Evolutionary conservation across 371 early-diverging fungal genomes (phyloP), one percentile per base, ranked within the genome.

Genomic region (Mortierella sp.): DNA sequence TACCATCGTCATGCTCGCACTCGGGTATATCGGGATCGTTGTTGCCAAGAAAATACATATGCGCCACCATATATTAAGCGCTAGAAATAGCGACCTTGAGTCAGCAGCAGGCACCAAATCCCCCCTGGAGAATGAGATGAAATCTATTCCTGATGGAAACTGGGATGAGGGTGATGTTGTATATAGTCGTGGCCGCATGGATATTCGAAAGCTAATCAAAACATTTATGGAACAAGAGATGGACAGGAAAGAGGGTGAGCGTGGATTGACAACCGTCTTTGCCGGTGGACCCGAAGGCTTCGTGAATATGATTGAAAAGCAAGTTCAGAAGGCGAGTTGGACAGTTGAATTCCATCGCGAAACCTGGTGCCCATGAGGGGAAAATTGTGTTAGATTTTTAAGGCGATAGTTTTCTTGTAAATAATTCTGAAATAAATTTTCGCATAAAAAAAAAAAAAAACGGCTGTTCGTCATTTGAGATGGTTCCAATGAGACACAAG

Each of bases 121-220:
- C 29, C 23, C 45, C 1, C 57, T 26, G 4, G 62, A 62, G 2
- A 66, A 70, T 10, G 68, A 68, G 45, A 61, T 67, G 29, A 45
- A 64, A n/a, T 60, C 64, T 3, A 56, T 56, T 10, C 58, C 70
- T 22, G 75, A 75, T 26, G 75, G 81, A 7, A 80, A 80, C 62
- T 74, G 75, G 81, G 75, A 80, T 32, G 81, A 80, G 17, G 75
- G 81, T 0, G 81, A 80, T 61, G 64, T 70, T 10, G 63, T 79
- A 5, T 73, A 67, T 29, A 70, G 68, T 49, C 68, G 68, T 34
- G 74, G 79, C 1, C 66, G 79, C 6, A 69, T 79, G 67, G 74
- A 79, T 63, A 53, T 63, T 49, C 66, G 66, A 34, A 70, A 66
- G 61, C 28, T 51, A 37, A 59, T 79, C 57, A 43, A 70, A 17